phyloP scores from a whole-genome alignment of 768 basidiomycete genomes.

The Roridomyces roridus region DNA sequence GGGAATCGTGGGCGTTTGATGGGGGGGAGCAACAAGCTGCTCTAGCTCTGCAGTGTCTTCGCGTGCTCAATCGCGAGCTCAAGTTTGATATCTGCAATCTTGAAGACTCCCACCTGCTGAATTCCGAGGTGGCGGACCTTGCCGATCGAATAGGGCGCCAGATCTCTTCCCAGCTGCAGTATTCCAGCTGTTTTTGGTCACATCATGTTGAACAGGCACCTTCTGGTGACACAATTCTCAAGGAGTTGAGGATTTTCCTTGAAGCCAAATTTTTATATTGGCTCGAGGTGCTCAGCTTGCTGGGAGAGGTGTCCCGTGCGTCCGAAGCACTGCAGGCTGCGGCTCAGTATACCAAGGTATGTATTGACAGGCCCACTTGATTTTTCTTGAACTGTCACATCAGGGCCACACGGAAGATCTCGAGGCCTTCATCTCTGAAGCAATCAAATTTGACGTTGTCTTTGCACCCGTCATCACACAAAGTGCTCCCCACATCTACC shows the following conservation, averaged over 20 bases:
- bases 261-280: neutral
- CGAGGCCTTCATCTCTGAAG: no score
- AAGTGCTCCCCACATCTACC: no score
- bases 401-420: no score
- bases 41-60: no score
- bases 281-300: no score
- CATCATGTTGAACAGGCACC: no score
- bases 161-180: neutral
- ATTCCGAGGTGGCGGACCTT: neutral
- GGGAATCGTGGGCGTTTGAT: neutral
- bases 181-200: no score
- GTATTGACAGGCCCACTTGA: no score
- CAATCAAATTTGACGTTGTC: no score
- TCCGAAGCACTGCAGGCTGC: neutral
- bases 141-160: neutral
- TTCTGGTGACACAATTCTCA: neutral
- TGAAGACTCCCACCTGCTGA: neutral
- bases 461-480: no score
- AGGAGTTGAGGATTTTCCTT: neutral
- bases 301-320: neutral
- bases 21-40: neutral
- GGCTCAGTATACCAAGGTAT: neutral
- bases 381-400: no score
- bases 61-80: neutral
- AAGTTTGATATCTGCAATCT: neutral